Evolutionary conservation across 1,139 yeast species (phyloP), one percentile per base, ranked within the genome.

Genomic region (Nematodospora anomalae): DNA sequence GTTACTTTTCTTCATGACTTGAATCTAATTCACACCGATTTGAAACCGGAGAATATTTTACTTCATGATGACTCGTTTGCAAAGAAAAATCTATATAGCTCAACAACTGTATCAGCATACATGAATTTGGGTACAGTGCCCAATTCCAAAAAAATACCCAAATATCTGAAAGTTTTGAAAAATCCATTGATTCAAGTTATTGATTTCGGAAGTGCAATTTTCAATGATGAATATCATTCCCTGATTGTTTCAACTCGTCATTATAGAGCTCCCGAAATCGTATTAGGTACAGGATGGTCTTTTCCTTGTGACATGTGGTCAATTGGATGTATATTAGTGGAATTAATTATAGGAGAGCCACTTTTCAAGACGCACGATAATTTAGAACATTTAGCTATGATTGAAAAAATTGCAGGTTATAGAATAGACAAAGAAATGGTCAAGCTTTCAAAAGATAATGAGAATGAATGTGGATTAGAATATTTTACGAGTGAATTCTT

Each of bases 281-380:
- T 92, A 2, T 64, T 94, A 26, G 97, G 97, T 1, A 74, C 79
- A 24, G 97, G 97, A 26, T 94, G 98, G 92, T 80, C 88, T 3
- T 83, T 74, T 47, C 88, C 90, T 1, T 92, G 98, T 60, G 99
- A 94, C 60, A 69, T 92, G 64, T 94, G 98, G 99, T 87, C 96
- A 1, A 74, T 92, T 38, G 99, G 97, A 1, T 90, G 98, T 58
- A 89, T 94, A 11, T 65, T 94, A 30, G 90, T 89, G 9, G 98
- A 94, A 61, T 65, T 94, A 36, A 82, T 87, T 35, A 87, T 95
- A 21, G 99, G 98, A n/a, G 96, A 88, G 51, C 96, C 97, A 0
- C 64, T 94, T 22, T 94, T 92, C 60, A 90, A 87, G 47, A 94
- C 97, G 1, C 97, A 92, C 58, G 97, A 92, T 54, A 90, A 92